Evolutionary conservation across 768 basidiomycete genomes (phyloP).

Genomic region (Suillus placidus): DNA sequence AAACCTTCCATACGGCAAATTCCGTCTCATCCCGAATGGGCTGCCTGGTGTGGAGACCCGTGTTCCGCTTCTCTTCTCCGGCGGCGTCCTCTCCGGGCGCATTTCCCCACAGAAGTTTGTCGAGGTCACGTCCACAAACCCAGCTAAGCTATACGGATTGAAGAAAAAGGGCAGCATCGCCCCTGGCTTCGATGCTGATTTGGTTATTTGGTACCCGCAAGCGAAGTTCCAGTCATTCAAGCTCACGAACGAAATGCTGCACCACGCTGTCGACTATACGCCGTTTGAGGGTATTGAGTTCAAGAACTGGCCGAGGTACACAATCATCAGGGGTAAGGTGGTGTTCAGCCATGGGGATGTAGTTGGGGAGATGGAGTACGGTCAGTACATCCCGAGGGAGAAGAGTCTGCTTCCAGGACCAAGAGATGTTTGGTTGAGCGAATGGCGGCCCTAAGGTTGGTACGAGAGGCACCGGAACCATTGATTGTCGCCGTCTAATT

Average conservation of each 20-base stretch:
- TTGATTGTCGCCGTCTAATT: conserved; percentile 13
- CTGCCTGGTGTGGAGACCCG: conserved; percentile 39
- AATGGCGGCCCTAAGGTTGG: conserved; percentile 11
- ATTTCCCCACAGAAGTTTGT: conserved; percentile 36
- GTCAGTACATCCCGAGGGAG: conserved; percentile 17
- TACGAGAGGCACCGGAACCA: background rate
- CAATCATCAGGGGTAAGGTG: conserved; percentile 22
- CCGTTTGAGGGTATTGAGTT: conserved; percentile 38
- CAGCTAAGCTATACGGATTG: conserved; percentile 38
- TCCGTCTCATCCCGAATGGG: conserved; percentile 37
- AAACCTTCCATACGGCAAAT: conserved; percentile 31
- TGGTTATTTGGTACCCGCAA: conserved; percentile 33
- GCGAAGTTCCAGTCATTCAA: conserved; percentile 15
- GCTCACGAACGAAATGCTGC: conserved; percentile 29
- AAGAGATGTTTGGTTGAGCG: conserved; percentile 15
- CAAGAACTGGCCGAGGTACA: conserved; percentile 36
- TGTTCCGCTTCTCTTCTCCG: conserved; percentile 33
- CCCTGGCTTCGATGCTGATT: conserved; percentile 38
- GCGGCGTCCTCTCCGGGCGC: conserved; percentile 33
- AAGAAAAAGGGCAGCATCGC: conserved; percentile 36
- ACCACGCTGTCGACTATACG: conserved; percentile 36
- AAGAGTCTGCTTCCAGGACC: conserved; percentile 17
- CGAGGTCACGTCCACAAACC: conserved; percentile 35
- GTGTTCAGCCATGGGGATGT: conserved; percentile 22
- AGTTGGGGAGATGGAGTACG: conserved; percentile 16